phyloP scores from a whole-genome alignment of 805 yeast genomes.

The Isabelozyma heimii region DNA sequence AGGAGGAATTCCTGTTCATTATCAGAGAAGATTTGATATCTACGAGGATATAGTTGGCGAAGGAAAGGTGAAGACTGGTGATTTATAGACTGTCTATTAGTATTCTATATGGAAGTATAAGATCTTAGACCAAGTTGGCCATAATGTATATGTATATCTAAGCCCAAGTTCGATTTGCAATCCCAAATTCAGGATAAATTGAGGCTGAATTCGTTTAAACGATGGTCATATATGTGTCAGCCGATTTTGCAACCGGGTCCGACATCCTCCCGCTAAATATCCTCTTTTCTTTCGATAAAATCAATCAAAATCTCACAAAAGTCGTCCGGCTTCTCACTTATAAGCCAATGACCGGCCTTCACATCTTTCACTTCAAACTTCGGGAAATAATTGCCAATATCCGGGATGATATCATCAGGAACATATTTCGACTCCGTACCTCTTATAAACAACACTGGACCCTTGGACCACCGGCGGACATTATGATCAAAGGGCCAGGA shows the following conservation, averaged over 20 bases:
- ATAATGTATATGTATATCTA: too few relatives aligned
- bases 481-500: conserved; percentile 72
- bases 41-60: conserved; percentile 36
- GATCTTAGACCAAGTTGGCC: too few relatives aligned
- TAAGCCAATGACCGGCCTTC: conserved; percentile 91
- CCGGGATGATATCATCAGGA: conserved; percentile 75
- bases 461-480: conserved; percentile 50
- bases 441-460: conserved; percentile 76
- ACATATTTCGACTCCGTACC: conserved; percentile 76
- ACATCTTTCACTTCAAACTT: conserved; percentile 69
- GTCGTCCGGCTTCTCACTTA: conserved; percentile 79
- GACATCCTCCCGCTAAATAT: conserved; percentile 7
- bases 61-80: conserved; percentile 27
- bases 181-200: too few relatives aligned
- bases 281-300: conserved; percentile 54
- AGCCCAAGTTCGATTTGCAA: too few relatives aligned
- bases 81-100: conserved; percentile 9
- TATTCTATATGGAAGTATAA: too few relatives aligned
- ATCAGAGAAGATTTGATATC: conserved; percentile 42
- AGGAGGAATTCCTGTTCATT: conserved; percentile 40
- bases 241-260: too few relatives aligned
- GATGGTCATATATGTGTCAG: too few relatives aligned
- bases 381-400: conserved; percentile 77
- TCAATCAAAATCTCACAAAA: conserved; percentile 62
- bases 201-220: too few relatives aligned